Base-by-base conservation (phyloP, 1,284 basidiomycete genomes). In the Cystobasidium sp. region DNA sequence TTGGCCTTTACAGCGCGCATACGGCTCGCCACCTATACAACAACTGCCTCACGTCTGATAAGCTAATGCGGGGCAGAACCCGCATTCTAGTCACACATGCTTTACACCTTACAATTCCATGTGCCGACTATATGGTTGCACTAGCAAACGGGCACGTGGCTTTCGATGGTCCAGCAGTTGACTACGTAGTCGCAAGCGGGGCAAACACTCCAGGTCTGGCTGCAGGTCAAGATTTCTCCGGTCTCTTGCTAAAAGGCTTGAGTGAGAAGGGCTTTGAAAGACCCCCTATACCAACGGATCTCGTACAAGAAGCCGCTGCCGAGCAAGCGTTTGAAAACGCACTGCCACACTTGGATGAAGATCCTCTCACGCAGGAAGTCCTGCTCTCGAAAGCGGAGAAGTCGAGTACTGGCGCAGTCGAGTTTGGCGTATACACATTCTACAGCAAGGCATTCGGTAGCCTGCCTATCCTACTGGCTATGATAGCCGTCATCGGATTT, bases 61-160 rank as follows among this genome's bases (percentile, higher is more conserved):
- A 22, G 62, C 85, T 97, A 53, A 88, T 93, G 85, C 83, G 85
- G 59, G 89, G 88, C 12, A 87, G 94, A 49, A 96, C 94, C 0
- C 83, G 94, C 72, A 87, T 97, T 65, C 86, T 97, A 14, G 93
- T 96, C 53, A 94, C 93, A 12, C 94, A 96, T 80, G 92, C 95
- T 37, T 88, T 92, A 20, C 88, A 91, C 80, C 84, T 93, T 0
- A 91, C 88, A 78, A 85, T 87, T 1, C 86, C 89, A 0, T 89
- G 88, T 24, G 90, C 91, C 4, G 85, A 82, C 67, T 91, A 90
- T 80, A 84, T 93, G 75, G 77, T 52, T 44, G 88, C 90, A 14
- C 86, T 96, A 47, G 92, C 94, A 78, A 94, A 94, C 78, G 91
- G 94, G 14, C 87, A 88, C 18, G 87, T 94, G 37, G 84, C 87